Evolutionary conservation across 441 rosid genomes (phyloP).

Genomic region (Capsella rubella): DNA sequence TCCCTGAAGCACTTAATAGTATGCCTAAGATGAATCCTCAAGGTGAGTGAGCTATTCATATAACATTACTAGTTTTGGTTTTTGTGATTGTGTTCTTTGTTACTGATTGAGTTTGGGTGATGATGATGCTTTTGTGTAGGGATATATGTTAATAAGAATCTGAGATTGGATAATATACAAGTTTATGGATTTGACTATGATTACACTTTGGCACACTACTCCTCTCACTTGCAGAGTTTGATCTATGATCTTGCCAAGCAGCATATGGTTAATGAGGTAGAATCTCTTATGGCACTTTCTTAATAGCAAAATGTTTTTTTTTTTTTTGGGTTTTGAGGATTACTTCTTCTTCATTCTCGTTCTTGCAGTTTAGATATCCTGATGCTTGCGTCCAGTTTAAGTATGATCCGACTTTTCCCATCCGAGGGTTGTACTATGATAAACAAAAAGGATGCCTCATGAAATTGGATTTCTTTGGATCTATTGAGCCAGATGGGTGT

Average conservation of each 20-base stretch:
- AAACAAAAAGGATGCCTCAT: constrained; percentile 84
- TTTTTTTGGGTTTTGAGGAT: neutral
- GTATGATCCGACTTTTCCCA: constrained; percentile 89
- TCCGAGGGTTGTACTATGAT: constrained; percentile 89
- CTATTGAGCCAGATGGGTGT: constrained; percentile 96
- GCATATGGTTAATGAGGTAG: constrained; percentile 94
- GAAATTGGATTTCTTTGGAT: constrained; percentile 98
- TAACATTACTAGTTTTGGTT: neutral
- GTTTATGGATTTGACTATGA: constrained; percentile 97
- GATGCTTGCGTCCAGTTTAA: constrained; percentile 70
- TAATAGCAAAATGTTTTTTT: neutral
- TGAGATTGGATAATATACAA: constrained; percentile 81
- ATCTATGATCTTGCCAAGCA: constrained; percentile 92
- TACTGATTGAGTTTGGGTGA: constrained; percentile 21
- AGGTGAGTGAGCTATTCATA: constrained; percentile 10
- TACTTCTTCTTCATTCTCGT: constrained; percentile 28
- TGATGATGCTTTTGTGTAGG: constrained; percentile 50
- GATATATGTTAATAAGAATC: constrained; percentile 87
- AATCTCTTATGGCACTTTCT: constrained; percentile 8
- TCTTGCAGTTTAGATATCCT: constrained; percentile 85
- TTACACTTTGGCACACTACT: constrained; percentile 93
- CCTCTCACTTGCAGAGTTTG: constrained; percentile 77
- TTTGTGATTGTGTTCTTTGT: neutral
- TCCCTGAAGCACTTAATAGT: constrained; percentile 64
- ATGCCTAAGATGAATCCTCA: constrained; percentile 88